Percentiles rank a stretch among this genome's conserved stretches.
Conservation (phyloP, 768 basidiomycete species). For the Termitomyces sp. region DNA sequence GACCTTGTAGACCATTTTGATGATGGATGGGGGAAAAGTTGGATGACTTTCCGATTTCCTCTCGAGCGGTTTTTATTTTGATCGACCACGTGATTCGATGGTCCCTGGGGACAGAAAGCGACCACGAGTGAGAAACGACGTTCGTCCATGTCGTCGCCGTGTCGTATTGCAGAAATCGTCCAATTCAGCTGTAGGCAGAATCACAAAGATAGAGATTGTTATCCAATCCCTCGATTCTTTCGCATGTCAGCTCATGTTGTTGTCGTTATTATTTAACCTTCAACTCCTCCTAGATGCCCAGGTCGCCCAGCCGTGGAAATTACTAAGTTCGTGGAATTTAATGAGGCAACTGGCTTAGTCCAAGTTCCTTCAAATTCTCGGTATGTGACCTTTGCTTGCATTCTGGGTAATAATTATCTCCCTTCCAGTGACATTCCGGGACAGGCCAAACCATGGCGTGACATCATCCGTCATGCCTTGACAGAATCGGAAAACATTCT, state of each 20-base stretch:
- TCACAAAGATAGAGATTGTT: slow-evolving; percentile 45
- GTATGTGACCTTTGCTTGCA: slow-evolving; percentile 23
- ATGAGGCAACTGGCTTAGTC: slow-evolving; percentile 43
- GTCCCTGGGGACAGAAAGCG: neutral
- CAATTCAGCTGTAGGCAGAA: slow-evolving; percentile 61
- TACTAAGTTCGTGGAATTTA: slow-evolving; percentile 48
- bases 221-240: slow-evolving; percentile 73
- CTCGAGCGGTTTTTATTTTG: slow-evolving; percentile 34
- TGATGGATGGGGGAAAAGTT: slow-evolving; percentile 18
- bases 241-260: slow-evolving; percentile 43
- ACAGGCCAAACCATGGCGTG: slow-evolving; percentile 17
- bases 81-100: slow-evolving; percentile 23
- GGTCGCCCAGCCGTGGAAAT: slow-evolving; percentile 65
- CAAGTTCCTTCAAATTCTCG: slow-evolving; percentile 38
- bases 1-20: slow-evolving; percentile 84
- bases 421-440: slow-evolving; percentile 21
- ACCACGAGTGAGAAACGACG: neutral
- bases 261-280: neutral
- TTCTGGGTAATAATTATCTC: neutral
- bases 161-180: slow-evolving; percentile 63
- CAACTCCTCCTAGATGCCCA: slow-evolving; percentile 47
- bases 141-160: slow-evolving; percentile 19
- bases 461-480: slow-evolving; percentile 10
- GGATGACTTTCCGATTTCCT: slow-evolving; percentile 16
- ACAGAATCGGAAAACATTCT: neutral